Evolutionary conservation across 1,284 basidiomycete species (phyloP), one percentile per base, ranked within the genome.

Genomic region (Amylostereum chailletii): DNA sequence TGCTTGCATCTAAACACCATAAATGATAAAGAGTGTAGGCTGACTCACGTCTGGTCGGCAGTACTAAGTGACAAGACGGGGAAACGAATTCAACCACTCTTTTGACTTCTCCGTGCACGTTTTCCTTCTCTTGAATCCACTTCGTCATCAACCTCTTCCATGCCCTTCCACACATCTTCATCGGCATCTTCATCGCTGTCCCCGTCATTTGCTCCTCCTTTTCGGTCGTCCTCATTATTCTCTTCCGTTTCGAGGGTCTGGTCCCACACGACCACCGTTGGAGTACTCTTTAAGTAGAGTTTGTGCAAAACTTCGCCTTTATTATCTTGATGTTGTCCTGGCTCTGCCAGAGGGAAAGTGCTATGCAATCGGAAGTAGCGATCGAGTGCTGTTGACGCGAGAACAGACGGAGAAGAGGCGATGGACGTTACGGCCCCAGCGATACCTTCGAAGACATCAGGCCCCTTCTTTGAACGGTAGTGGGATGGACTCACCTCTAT

Each of bases 361-460:
- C 76, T 82, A 57, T 91, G 86, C 26, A 93, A 65, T n/a, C 91
- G 81, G 31, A 83, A 68, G 56, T 77, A 87, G 34, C 86, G 77
- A 62, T 91, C 87, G 36, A 81, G 69, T 5, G 82, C 71, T 1
- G 75, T 71, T 0, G 85, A 86, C 2, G 74, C 77, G 39, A 90
- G 61, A 30, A 74, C 54, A 4, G 66, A 65, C 1, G 77, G 71
- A 3, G 79, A 71, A 9, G 75, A 64, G 2, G 84, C 75, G 42
- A 86, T 62, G 2, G 84, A 83, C n/a, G 71, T 74, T 26, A 86
- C 70, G 32, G 85, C 73, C 19, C 84, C 86, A 2, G 87, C 72
- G 47, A 90, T 65, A 42, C 84, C 86, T 88, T 53, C 9, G n/a
- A 34, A 33, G 31, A 11, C 31, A n/a, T 45, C 27, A 36, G 49